Conservation (phyloP, 2,329 filamentous ascomycete species). For the Penicillium oxalicum region DNA sequence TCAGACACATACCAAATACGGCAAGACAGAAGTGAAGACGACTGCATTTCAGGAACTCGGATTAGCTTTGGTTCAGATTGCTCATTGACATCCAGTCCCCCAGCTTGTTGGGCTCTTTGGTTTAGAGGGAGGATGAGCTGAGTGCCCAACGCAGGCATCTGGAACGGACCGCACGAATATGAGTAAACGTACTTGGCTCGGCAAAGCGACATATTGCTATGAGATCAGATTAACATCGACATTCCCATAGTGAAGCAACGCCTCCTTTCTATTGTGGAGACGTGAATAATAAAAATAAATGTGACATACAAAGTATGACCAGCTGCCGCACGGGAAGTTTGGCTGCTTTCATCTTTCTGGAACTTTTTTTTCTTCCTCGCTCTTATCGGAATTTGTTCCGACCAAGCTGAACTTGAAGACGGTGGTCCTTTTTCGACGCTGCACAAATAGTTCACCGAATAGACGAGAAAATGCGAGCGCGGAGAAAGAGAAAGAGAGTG, state of each 20-base stretch:
- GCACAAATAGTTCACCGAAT: not conserved
- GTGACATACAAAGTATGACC: constrained; percentile 62
- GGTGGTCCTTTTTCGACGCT: not conserved
- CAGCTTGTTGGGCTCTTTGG: no score
- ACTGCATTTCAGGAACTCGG: not conserved
- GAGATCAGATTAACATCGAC: not conserved
- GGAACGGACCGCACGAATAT: no score
- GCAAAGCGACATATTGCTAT: constrained; percentile 71
- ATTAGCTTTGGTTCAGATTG: no score
- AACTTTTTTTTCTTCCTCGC: no score
- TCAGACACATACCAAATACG: constrained; percentile 13
- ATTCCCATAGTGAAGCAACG: not conserved
- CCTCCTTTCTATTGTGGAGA: no score
- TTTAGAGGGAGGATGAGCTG: no score
- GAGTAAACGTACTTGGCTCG: constrained; percentile 51
- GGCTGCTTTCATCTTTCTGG: constrained; percentile 27
- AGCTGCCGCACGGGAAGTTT: constrained; percentile 73
- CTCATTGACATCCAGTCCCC: no score
- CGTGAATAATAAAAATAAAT: not conserved
- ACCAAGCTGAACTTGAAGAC: no score
- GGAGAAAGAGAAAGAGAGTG: not conserved
- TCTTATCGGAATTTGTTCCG: no score
- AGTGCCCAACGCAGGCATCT: no score
- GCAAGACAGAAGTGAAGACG: constrained; percentile 17
- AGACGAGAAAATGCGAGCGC: not conserved